phyloP scores from a whole-genome alignment of 208 protist species.

The Wallacemonas sp. region DNA sequence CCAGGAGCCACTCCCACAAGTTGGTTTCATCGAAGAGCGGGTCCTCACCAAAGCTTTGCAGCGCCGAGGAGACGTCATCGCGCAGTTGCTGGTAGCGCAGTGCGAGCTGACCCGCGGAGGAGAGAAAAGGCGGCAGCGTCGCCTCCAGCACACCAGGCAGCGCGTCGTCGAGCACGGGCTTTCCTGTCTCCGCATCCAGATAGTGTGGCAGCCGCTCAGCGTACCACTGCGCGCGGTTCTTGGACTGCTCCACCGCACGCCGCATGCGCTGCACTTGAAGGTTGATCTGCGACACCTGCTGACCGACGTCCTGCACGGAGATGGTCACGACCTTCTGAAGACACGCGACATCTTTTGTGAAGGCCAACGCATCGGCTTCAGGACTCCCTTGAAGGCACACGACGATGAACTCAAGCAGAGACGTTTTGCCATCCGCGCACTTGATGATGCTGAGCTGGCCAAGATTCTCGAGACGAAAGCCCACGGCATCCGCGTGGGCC shows the following conservation, averaged over 20 bases:
- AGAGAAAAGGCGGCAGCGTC: conserved; percentile 32
- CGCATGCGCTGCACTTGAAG: conserved; percentile 74
- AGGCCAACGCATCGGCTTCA: conserved; percentile 35
- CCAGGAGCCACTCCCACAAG: conserved; percentile 58
- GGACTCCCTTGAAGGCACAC: conserved; percentile 41
- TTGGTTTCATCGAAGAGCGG: conserved; percentile 53
- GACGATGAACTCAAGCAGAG: conserved; percentile 66
- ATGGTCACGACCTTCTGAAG: conserved; percentile 31
- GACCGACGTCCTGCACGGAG: conserved; percentile 60
- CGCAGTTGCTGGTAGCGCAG: conserved; percentile 63
- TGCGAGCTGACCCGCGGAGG: conserved; percentile 45
- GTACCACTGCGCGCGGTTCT: conserved; percentile 39
- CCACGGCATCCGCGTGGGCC: conserved; percentile 54
- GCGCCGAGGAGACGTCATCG: conserved; percentile 67
- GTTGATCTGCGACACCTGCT: conserved; percentile 65
- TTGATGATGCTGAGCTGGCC: conserved; percentile 74
- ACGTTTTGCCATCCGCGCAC: conserved; percentile 73
- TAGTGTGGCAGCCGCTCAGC: conserved; percentile 34
- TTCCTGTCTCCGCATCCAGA: conserved; percentile 15
- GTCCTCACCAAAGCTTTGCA: conserved; percentile 79
- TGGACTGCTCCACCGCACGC: conserved; percentile 56
- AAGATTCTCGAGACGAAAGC: conserved; percentile 75
- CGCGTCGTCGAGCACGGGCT: conserved; percentile 25
- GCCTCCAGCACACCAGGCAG: conserved; percentile 39
- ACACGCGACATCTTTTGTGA: conserved; percentile 56